Conservation (phyloP, 2,329 filamentous ascomycete species). For the Colletotrichum sp. region DNA sequence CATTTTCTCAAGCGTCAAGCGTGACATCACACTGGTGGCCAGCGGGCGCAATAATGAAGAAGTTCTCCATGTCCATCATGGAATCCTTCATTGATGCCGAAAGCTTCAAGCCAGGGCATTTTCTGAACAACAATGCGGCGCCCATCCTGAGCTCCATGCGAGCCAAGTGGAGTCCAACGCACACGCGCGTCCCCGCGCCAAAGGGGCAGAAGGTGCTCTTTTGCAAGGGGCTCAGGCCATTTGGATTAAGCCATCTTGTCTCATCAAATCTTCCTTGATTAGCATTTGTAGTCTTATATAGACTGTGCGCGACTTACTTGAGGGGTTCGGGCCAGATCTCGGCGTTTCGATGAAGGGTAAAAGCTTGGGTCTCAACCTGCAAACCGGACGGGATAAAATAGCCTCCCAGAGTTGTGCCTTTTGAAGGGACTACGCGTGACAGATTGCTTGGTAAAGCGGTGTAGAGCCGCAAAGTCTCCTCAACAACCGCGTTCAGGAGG, state of each 20-base stretch:
- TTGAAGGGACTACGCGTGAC: slow-evolving; percentile 42
- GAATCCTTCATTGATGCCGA: slow-evolving; percentile 36
- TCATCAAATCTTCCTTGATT: background rate
- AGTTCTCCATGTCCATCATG: slow-evolving; percentile 37
- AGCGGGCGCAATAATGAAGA: slow-evolving; percentile 30
- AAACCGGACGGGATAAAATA: slow-evolving; percentile 43
- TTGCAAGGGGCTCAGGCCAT: slow-evolving; percentile 31
- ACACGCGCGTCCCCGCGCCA: slow-evolving; percentile 50
- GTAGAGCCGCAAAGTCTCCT: slow-evolving; percentile 51
- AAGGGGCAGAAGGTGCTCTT: slow-evolving; percentile 58
- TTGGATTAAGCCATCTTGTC: background rate
- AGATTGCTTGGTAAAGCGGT: slow-evolving; percentile 41
- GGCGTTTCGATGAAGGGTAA: slow-evolving; percentile 48
- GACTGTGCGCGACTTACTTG: background rate
- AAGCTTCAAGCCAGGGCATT: slow-evolving; percentile 41
- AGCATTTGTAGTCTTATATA: background rate
- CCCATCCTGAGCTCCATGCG: slow-evolving; percentile 59
- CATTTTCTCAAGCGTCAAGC: background rate
- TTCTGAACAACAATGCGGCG: slow-evolving; percentile 54
- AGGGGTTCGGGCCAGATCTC: slow-evolving; percentile 45
- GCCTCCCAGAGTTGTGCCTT: slow-evolving; percentile 41
- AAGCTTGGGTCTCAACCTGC: slow-evolving; percentile 47
- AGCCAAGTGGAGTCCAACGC: slow-evolving; percentile 64
- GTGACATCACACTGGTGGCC: background rate
- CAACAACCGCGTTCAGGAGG: slow-evolving; percentile 46